Conservation (phyloP, 192 early-diverging fungal species). For the Coemansia sp. region DNA sequence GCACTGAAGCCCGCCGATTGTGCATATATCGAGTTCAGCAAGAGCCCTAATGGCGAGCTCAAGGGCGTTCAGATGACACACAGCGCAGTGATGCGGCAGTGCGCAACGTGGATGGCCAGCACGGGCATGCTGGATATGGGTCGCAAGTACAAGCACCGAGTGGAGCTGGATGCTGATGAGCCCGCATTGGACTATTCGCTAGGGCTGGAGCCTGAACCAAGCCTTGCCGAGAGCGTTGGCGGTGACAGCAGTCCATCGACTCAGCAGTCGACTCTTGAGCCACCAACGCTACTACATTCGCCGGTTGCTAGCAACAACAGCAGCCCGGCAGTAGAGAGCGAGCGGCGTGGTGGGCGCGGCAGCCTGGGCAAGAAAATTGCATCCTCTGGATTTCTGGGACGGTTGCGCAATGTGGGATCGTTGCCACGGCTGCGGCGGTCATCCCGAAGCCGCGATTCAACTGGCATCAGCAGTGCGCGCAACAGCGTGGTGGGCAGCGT, state of each 20-base stretch:
- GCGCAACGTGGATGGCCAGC: constrained; percentile 48
- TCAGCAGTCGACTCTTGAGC: not conserved
- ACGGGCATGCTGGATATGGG: constrained; percentile 45
- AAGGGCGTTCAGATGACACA: constrained; percentile 82
- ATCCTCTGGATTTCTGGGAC: constrained; percentile 33
- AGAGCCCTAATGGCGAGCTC: constrained; percentile 75
- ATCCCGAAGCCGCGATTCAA: constrained; percentile 20
- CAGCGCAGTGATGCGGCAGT: constrained; percentile 70
- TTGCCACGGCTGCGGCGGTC: constrained; percentile 30
- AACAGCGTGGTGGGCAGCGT: constrained; percentile 20
- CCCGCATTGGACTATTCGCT: constrained; percentile 20
- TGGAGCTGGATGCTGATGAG: constrained; percentile 38
- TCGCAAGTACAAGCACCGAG: constrained; percentile 47
- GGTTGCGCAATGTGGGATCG: constrained; percentile 46
- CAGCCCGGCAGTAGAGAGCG: constrained; percentile 8
- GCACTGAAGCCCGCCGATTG: constrained; percentile 52
- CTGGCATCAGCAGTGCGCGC: constrained; percentile 13
- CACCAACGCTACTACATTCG: not conserved
- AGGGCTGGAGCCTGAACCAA: constrained; percentile 12
- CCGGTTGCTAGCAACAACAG: not conserved
- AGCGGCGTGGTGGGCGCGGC: constrained; percentile 9
- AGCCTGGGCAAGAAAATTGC: constrained; percentile 31
- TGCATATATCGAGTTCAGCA: constrained; percentile 85
- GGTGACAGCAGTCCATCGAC: constrained; percentile 14
- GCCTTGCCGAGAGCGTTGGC: not conserved